Base-by-base conservation (phyloP, 148 eudicot species). In the Chenopodium berlandieri region DNA sequence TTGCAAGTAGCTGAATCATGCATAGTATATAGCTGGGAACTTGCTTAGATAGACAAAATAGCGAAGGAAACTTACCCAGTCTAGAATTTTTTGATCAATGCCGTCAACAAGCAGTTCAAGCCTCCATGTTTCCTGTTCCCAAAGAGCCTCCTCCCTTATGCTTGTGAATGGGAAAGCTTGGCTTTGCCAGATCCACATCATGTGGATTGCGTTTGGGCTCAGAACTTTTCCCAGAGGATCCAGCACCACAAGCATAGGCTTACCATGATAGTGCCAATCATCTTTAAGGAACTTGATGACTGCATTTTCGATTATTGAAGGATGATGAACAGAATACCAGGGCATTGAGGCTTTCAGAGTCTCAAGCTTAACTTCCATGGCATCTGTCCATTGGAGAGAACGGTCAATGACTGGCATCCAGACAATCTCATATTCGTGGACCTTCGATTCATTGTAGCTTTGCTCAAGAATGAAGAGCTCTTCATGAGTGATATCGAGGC, bases 161-260 rank as follows among this genome's bases (percentile, higher is more conserved):
- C 85, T 90, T n/a, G 92, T 89, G 79, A 92, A 92, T 67, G 93
- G 93, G 48, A 92, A 92, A 27, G 95, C 93, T 11, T 56, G 77
- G 83, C 88, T 89, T 76, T 90, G 91, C 95, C 95, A 92, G 13
- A 90, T 90, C 91, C 89, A 88, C 95, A 92, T 92, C 95, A 92
- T 92, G 81, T 90, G 93, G 72, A 90, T 81, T 1, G 95, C 95
- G 70, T 92, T 92, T 0, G 91, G 92, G 82, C 88, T 89, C 71
- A 90, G 77, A 70, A 89, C 89, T 75, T 68, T 87, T 11, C 95
- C 95, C 34, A 85, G 89, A 20, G 91, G 88, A 86, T 91, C 93
- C 48, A 90, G 32, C 46, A 90, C 95, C 9, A 90, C 95, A 9
- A 92, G 89, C 50, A 90, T 87, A 14, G 93, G 91, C 80, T 84